Percentiles rank a stretch among this genome's conserved stretches.
Evolutionary conservation across 2,329 filamentous ascomycete species (phyloP).

Genomic region (Diplocarpon rosae): DNA sequence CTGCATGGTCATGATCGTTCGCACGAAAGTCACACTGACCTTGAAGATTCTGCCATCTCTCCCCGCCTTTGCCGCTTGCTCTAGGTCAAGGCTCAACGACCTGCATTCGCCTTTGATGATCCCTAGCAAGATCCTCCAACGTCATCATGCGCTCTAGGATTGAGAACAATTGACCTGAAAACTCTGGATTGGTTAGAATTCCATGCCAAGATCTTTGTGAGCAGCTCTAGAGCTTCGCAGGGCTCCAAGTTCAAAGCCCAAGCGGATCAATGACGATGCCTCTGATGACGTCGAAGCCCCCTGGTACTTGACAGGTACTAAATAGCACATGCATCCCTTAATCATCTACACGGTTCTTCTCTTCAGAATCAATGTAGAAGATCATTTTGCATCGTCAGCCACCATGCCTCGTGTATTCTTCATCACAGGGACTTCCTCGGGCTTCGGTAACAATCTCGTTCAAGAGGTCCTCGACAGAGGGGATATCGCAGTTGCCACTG

Average conservation of each 20-base stretch:
- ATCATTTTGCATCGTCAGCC: not conserved
- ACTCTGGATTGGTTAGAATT: too few relatives aligned
- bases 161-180: not conserved
- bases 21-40: too few relatives aligned
- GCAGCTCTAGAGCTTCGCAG: too few relatives aligned
- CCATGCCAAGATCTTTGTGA: too few relatives aligned
- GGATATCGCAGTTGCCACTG: conserved; percentile 36
- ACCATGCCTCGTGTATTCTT: conserved; percentile 32
- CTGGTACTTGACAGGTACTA: not conserved
- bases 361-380: not conserved
- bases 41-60: not conserved
- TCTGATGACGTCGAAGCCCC: too few relatives aligned
- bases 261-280: too few relatives aligned
- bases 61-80: not conserved
- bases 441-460: conserved; percentile 34
- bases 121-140: not conserved
- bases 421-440: conserved; percentile 38
- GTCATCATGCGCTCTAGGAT: not conserved
- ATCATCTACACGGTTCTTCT: not conserved
- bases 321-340: not conserved
- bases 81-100: not conserved
- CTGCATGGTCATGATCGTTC: not conserved
- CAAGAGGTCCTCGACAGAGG: conserved; percentile 31
- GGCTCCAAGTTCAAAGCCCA: too few relatives aligned
- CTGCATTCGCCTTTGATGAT: not conserved